Conservation (phyloP, 768 basidiomycete genomes). For the Termitomyces titanicus region DNA sequence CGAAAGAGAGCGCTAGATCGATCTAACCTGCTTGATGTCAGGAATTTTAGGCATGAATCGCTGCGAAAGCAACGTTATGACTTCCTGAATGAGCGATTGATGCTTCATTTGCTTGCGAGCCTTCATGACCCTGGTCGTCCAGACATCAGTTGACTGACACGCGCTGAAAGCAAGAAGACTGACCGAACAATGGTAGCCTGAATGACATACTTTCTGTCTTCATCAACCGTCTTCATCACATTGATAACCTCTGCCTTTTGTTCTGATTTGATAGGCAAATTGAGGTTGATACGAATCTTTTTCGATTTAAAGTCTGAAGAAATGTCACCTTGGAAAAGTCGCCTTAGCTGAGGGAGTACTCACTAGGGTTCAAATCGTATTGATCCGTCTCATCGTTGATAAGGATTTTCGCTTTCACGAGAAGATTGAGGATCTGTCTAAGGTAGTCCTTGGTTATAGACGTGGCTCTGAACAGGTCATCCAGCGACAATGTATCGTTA, state of each 20-base stretch:
- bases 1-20: slow-evolving; percentile 6
- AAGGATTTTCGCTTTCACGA: slow-evolving; percentile 87
- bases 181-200: slow-evolving; percentile 91
- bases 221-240: slow-evolving; percentile 91
- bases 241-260: slow-evolving; percentile 87
- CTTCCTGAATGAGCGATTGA: slow-evolving; percentile 84
- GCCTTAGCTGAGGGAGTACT: slow-evolving; percentile 12
- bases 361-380: slow-evolving; percentile 86
- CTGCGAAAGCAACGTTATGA: slow-evolving; percentile 83
- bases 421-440: slow-evolving; percentile 61
- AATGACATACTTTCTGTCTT: slow-evolving; percentile 95
- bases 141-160: background rate
- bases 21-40: slow-evolving; percentile 87
- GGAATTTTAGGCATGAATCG: slow-evolving; percentile 92
- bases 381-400: slow-evolving; percentile 85
- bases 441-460: slow-evolving; percentile 78
- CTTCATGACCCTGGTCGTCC: slow-evolving; percentile 76
- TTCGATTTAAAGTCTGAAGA: slow-evolving; percentile 80
- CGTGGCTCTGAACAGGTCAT: slow-evolving; percentile 78
- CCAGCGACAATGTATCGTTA: slow-evolving; percentile 75
- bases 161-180: slow-evolving; percentile 13
- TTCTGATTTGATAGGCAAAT: slow-evolving; percentile 91
- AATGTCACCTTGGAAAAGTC: background rate
- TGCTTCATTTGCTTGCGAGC: slow-evolving; percentile 95
- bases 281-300: slow-evolving; percentile 90